Conservation (phyloP, 768 basidiomycete genomes). For the Pluteus cervinus region DNA sequence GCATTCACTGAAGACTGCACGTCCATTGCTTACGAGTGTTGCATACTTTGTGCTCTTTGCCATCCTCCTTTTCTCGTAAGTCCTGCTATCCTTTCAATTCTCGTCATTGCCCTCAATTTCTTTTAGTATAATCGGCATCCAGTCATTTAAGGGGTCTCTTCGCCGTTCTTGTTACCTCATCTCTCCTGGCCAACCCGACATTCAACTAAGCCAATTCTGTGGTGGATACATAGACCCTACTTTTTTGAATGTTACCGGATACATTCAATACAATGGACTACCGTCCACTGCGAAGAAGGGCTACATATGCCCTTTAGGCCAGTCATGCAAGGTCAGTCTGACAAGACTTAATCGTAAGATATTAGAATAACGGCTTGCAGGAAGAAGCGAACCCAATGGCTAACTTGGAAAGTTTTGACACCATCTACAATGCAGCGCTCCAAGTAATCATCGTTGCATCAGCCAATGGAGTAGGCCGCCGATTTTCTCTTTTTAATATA, state of each 20-base stretch:
- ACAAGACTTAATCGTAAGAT: not conserved
- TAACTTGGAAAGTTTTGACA: conserved; percentile 80
- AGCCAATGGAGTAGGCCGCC: conserved; percentile 58
- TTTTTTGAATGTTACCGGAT: conserved; percentile 40
- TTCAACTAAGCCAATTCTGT: conserved; percentile 54
- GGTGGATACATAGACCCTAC: conserved; percentile 73
- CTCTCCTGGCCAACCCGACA: conserved; percentile 44
- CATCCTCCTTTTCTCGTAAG: conserved; percentile 81
- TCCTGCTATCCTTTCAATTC: conserved; percentile 8
- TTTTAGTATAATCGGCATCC: conserved; percentile 82
- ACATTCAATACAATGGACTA: conserved; percentile 22
- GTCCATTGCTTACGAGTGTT: conserved; percentile 84
- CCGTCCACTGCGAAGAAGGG: conserved; percentile 50
- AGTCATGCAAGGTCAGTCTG: conserved; percentile 62
- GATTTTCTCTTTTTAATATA: conserved; percentile 1
- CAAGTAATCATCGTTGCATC: conserved; percentile 85
- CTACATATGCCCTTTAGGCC: conserved; percentile 84
- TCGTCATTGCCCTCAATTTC: not conserved
- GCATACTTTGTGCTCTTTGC: conserved; percentile 91
- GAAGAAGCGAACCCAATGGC: conserved; percentile 60
- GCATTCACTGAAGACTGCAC: conserved; percentile 85
- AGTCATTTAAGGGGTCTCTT: conserved; percentile 85
- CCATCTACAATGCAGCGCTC: conserved; percentile 71
- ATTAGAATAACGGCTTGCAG: conserved; percentile 23
- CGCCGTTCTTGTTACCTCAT: conserved; percentile 55